These are phyloP conservation scores for Nepenthes gracilis DNA, from an alignment of 148 eudicot species.

Conservation along the genomic window DNA sequence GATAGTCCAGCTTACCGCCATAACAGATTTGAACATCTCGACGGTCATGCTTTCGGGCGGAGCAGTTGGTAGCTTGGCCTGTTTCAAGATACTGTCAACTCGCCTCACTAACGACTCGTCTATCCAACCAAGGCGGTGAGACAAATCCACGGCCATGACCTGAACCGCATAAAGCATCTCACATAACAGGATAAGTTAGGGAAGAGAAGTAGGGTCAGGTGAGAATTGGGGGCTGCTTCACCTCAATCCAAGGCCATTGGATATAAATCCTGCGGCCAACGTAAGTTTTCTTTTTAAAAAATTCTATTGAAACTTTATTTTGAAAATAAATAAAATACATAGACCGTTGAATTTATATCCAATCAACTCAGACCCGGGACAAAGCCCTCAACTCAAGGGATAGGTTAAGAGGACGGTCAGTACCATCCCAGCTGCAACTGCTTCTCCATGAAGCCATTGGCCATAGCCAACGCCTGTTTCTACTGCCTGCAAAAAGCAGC, in stretches of 20 bases:
- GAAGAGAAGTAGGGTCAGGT: background rate
- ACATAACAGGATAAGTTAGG: constrained; percentile 1
- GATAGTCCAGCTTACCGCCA: constrained; percentile 66
- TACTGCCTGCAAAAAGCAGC: constrained; percentile 53
- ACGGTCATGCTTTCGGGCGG: constrained; percentile 82
- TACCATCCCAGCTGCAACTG: constrained; percentile 98
- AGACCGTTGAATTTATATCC: too few relatives aligned
- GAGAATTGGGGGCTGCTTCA: too few relatives aligned
- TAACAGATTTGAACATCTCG: constrained; percentile 86
- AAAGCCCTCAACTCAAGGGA: too few relatives aligned
- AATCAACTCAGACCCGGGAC: too few relatives aligned
- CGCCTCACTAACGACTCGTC: constrained; percentile 73
- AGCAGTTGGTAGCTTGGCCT: constrained; percentile 67
- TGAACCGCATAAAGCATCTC: constrained; percentile 14
- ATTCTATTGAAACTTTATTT: too few relatives aligned
- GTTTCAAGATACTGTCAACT: constrained; percentile 43
- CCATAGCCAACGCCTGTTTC: constrained; percentile 93
- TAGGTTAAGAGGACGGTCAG: background rate
- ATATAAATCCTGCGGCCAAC: too few relatives aligned
- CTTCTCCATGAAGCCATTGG: constrained; percentile 97
- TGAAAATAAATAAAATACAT: too few relatives aligned
- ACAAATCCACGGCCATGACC: constrained; percentile 99
- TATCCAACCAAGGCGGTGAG: constrained; percentile 93
- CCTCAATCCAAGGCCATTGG: background rate
- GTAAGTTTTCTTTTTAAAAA: too few relatives aligned